Percentiles rank a stretch among this genome's conserved stretches.
These are phyloP conservation scores for Serendipita sp. DNA, from an alignment of 768 basidiomycete species.

Conservation along the genomic window DNA sequence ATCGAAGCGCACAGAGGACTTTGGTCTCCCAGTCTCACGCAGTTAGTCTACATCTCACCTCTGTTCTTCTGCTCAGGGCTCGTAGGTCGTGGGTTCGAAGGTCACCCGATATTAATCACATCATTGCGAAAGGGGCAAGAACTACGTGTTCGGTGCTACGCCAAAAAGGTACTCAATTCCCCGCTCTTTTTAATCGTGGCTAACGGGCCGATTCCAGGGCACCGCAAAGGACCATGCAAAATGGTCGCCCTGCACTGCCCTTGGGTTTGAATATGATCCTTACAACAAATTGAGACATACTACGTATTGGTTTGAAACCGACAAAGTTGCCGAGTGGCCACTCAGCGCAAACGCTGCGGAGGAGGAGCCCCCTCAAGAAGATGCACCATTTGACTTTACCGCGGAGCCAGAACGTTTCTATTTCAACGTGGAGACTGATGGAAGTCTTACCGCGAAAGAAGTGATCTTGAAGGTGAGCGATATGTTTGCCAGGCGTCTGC, in stretches of 20 bases:
- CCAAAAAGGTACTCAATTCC: constrained; percentile 61
- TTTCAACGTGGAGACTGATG: constrained; percentile 87
- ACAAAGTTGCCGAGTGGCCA: constrained; percentile 80
- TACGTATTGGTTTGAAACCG: constrained; percentile 81
- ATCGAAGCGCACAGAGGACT: constrained; percentile 51
- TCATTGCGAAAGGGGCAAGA: constrained; percentile 93
- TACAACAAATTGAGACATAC: constrained; percentile 95
- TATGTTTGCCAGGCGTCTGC: not conserved
- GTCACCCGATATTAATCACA: constrained; percentile 63
- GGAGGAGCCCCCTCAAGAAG: constrained; percentile 65
- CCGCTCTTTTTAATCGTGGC: not conserved
- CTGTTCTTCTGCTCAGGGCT: constrained; percentile 2
- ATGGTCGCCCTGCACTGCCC: constrained; percentile 92
- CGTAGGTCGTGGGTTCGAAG: constrained; percentile 37
- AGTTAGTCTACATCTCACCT: constrained; percentile 27
- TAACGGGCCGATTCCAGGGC: constrained; percentile 35
- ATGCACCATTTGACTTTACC: constrained; percentile 72
- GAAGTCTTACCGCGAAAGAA: constrained; percentile 75
- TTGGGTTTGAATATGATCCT: constrained; percentile 95
- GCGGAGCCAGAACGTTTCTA: constrained; percentile 86
- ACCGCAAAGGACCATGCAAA: constrained; percentile 98
- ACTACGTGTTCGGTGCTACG: constrained; percentile 66
- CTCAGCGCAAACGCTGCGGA: constrained; percentile 70
- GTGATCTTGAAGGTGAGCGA: constrained; percentile 61
- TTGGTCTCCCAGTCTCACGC: constrained; percentile 77